Percentiles rank a stretch among this genome's conserved stretches.
phyloP scores from a whole-genome alignment of 352 stramenopile genomes.

The Globisporangium ultimum region DNA sequence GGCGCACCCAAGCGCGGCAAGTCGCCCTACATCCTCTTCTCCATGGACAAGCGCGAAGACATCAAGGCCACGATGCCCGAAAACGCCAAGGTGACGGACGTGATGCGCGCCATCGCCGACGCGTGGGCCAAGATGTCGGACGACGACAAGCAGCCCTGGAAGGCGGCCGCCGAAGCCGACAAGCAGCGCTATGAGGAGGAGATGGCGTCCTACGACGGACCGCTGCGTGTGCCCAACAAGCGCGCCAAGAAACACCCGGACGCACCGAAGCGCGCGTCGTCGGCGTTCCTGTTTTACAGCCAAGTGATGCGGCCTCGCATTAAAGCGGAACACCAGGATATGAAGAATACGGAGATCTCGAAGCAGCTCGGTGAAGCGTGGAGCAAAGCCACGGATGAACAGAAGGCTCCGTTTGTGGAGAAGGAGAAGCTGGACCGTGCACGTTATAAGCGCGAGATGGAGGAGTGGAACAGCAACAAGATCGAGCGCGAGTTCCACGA shows the following conservation, averaged over 20 bases:
- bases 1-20: constrained; percentile 88
- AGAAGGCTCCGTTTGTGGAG: constrained; percentile 90
- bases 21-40: constrained; percentile 91
- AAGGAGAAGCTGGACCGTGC: constrained; percentile 90
- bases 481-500: constrained; percentile 80
- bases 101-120: constrained; percentile 90
- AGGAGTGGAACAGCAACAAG: constrained; percentile 88
- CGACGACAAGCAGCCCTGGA: constrained; percentile 92
- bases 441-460: constrained; percentile 93
- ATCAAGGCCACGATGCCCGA: constrained; percentile 85
- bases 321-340: constrained; percentile 90
- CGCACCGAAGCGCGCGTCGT: constrained; percentile 93
- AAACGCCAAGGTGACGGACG: constrained; percentile 89
- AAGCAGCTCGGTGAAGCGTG: constrained; percentile 93
- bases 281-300: constrained; percentile 94
- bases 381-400: constrained; percentile 86
- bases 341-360: constrained; percentile 96
- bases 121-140: constrained; percentile 87
- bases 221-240: constrained; percentile 91
- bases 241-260: constrained; percentile 94
- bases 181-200: constrained; percentile 94
- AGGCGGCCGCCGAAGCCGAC: constrained; percentile 89
- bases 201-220: constrained; percentile 91
- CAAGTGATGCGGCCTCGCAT: constrained; percentile 88
- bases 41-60: constrained; percentile 89